Evolutionary conservation across 768 basidiomycete species (phyloP), one percentile per base, ranked within the genome.

Genomic region (Mrakia frigida): DNA sequence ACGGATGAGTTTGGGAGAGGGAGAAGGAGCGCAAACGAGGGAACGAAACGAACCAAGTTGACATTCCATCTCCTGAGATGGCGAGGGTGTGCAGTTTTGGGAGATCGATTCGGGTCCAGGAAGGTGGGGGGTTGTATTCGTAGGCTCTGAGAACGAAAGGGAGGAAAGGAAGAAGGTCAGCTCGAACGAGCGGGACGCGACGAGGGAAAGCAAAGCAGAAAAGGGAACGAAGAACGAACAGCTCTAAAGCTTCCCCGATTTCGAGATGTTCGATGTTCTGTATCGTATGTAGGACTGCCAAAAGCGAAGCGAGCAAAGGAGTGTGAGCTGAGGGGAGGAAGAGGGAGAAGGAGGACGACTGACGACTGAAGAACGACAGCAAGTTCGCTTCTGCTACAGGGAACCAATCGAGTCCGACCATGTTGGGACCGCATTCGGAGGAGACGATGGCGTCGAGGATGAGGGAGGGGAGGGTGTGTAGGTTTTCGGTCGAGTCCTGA

Each of bases 371-470:
- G 46, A 75, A 75, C 37, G 53, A 39, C 16, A 61, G 16, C 35
- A 75, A 23, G 41, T 75, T 75, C 16, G 39, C 21, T 16, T 33
- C 28, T 14, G 74, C 69, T 1, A 75, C 68, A n/a, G 74, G 74
- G 46, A 75, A 75, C 74, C 74, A 75, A 56, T 75, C 74, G 28
- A 75, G 67, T 28, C 68, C 74, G 10, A 60, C 60, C 25, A 75
- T 11, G 2, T 70, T 46, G 0, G 5, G 6, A 2, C 52, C 68
- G 25, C 74, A 75, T 6, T 33, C 52, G 2, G 74, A 52, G 21
- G 53, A 33, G 4, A 69, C 35, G 4, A 75, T 46, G 6, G 74
- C 68, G 3, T 67, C 56, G 21, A 75, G 69, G 3, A 75, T 60
- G 41, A 70, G 53, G 21, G 68, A 39, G 4, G 74, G 74, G 3